Evolutionary conservation across 441 rosid species (phyloP).

Genomic region (Eugenia klotzschiana): DNA sequence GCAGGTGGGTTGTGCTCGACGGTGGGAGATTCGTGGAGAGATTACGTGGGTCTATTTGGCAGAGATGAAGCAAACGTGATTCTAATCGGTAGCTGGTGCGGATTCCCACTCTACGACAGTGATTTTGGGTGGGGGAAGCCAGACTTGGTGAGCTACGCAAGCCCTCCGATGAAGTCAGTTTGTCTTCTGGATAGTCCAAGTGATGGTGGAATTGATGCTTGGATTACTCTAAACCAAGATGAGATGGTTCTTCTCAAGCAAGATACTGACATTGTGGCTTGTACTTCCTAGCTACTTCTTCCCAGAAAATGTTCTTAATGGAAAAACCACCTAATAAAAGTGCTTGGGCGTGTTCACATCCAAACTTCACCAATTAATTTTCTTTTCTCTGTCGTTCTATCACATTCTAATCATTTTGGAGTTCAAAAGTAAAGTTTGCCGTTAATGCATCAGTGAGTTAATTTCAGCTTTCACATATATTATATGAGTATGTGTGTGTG

Average conservation of each 20-base stretch:
- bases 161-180: background rate
- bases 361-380: no score
- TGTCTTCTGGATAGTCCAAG: conserved; percentile 7
- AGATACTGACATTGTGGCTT: background rate
- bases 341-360: no score
- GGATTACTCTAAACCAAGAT: background rate
- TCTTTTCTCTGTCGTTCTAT: no score
- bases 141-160: background rate
- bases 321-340: background rate
- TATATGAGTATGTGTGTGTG: no score
- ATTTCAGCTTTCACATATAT: no score
- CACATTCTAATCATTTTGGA: no score
- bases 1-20: background rate
- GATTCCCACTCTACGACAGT: background rate
- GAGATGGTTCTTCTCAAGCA: background rate
- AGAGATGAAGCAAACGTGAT: background rate
- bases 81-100: background rate
- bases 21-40: background rate
- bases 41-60: background rate
- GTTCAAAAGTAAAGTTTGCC: no score
- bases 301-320: background rate
- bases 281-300: background rate
- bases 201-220: conserved; percentile 3
- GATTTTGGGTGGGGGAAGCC: conserved; percentile 20
- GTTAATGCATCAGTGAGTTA: no score